Conservation (phyloP, 2,329 filamentous ascomycete genomes). For the Pestalotiopsis sp. region DNA sequence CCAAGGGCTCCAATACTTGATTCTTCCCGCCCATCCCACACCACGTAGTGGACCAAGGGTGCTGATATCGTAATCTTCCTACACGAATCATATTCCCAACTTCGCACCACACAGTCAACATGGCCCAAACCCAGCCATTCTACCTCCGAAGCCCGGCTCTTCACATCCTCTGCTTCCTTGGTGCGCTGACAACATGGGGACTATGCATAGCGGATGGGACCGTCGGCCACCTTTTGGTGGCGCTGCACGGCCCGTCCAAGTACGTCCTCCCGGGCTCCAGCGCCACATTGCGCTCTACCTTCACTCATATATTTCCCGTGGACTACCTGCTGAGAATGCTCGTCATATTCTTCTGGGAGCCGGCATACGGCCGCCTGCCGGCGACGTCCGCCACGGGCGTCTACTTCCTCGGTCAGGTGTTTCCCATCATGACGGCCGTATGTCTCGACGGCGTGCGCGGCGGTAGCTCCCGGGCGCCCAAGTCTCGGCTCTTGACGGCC, state of each 20-base stretch:
- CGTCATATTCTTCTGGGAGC: constrained; percentile 18
- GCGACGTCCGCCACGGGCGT: constrained; percentile 12
- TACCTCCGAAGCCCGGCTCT: no score
- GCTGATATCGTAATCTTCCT: no score
- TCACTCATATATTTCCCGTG: constrained; percentile 13
- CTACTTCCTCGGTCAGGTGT: constrained; percentile 15
- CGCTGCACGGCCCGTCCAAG: neutral
- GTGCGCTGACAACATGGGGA: neutral
- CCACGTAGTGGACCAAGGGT: no score
- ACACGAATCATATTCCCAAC: no score
- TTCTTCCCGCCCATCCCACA: no score
- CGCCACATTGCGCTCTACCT: constrained; percentile 3
- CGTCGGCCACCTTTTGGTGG: neutral
- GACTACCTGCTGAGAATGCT: constrained; percentile 15
- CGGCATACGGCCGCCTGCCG: constrained; percentile 14
- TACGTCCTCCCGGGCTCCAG: neutral
- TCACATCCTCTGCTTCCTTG: neutral
- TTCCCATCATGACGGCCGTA: constrained; percentile 9
- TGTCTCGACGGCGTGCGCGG: constrained; percentile 10
- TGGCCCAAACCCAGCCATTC: no score
- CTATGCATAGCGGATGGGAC: neutral
- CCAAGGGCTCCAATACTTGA: no score
- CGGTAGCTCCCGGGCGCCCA: neutral
- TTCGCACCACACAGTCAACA: no score
- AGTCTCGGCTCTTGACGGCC: neutral